Base-by-base conservation (phyloP, 2,329 filamentous ascomycete genomes). In the Davidsoniella neocaledoniae region DNA sequence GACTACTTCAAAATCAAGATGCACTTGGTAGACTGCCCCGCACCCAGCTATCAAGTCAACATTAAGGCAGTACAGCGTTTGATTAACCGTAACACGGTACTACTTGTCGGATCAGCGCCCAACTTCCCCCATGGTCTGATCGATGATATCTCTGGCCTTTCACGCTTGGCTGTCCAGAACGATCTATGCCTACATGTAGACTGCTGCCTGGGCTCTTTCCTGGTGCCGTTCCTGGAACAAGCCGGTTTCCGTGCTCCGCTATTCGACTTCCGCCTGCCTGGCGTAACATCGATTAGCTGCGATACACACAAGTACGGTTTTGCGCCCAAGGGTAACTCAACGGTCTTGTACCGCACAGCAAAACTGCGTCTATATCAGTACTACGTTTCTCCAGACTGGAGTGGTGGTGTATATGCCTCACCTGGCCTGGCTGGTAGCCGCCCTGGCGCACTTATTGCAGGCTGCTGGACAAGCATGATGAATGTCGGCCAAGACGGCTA, bases 231-330 rank as follows among this genome's bases (percentile, higher is more conserved):
- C 69, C 81, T 98, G 41, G 81, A 87, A 55, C 85, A 84, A 61
- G 87, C 91, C n/a, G 91, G 91, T 42, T 96, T 94, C 64, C 86
- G 93, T 55, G 76, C 83, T 19, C 79, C 83, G 57, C 79, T 79
- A 4, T 96, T 96, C 61, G 91, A 98, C 64, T 98, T 98, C 76
- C 79, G 84, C 50, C 79, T 93, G 53, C 86, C 85, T 57, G 91
- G 91, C 58, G 91, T 98, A 37, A 95, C 90, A 3, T 90, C 83
- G 64, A 96, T 98, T 64, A 87, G 81, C 57, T 93, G 88, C 64
- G 91, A 98, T 63, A 98, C 91, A 2, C 91, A 98, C 74, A 98
- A 98, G 65, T 98, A 98, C 63, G 91, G 91, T 37, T 98, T 98
- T 62, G 91, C 91, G 1, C 91, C 91, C 48, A 98, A 98, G 69